Evolutionary conservation across 352 stramenopile genomes (phyloP), one percentile per base, ranked within the genome.

Genomic region (Globisporangium recalcitrans): DNA sequence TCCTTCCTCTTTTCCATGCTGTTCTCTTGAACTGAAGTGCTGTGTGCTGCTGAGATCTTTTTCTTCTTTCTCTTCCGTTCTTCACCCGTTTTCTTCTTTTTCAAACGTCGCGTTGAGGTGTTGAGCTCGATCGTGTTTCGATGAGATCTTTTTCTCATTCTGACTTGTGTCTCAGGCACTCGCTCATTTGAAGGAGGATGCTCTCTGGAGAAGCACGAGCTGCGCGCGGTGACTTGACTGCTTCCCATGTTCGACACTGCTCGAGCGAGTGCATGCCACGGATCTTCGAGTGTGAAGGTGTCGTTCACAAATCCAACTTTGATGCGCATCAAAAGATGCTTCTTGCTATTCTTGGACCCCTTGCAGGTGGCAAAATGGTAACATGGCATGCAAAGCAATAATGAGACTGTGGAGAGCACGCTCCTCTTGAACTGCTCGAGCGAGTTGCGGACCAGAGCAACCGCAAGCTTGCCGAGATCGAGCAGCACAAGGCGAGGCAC

Each of bases 391-490:
- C n/a, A n/a, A n/a, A n/a, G n/a, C n/a, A n/a, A n/a, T n/a, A n/a
- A n/a, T n/a, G n/a, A n/a, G n/a, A n/a, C n/a, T n/a, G n/a, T n/a
- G n/a, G 75, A 75, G 31, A 56, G 66, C 19, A 58, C 68, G 3
- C 55, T 83, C 48, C 42, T 83, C 24, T 44, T 44, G 36, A 78
- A 81, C 52, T 81, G 72, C 42, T 67, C 70, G 32, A 63, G 40
- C 70, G 67, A 3, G 72, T 87, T 13, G 73, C 64, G 7, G 53
- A 42, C 24, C 70, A 75, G 56, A 84, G 80, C 62, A 85, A 87
- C 60, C 53, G 60, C 44, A 78, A 81, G 52, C 63, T 90, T 9
- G 64, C 71, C 10, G 62, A 85, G 51, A 85, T 87, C 57, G 76
- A 90, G 55, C 64, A 62, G 10, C 64, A 65, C 54, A 90, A 90